Base-by-base conservation (phyloP, 75 land plant genomes). In the Sequoiadendron giganteum region DNA sequence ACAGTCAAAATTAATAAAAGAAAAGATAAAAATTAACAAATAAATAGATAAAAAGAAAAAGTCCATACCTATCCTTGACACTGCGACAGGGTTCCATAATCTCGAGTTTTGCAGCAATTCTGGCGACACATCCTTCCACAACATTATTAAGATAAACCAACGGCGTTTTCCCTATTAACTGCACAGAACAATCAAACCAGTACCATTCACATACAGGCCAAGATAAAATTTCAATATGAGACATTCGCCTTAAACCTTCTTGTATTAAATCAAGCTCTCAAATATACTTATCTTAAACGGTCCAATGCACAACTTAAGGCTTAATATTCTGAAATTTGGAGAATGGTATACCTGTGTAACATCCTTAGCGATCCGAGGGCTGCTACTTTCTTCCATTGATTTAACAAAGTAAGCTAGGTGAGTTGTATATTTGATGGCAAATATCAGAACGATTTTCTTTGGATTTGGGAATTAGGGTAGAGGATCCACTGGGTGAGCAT, bases 51-150 rank as follows among this genome's bases (percentile, higher is more conserved):
- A 28, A 0, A 42, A 42, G 43, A 42, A 42, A 42, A 42, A 3
- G 43, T 42, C 39, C 88, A 30, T 72, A 95, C 98, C 96, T 93
- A 73, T 97, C 98, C 86, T 97, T 97, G 70, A 97, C 97, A 86
- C 98, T 95, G 83, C 96, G 94, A 88, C 97, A 95, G 5, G 99
- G 99, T 90, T 97, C 97, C 94, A 97, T 97, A 86, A 91, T 90
- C 90, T 97, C 97, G 54, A 97, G 86, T 86, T 95, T 95, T 38
- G 94, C 97, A 61, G 97, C 97, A 85, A 97, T 88, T 55, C 92
- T 92, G 30, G 94, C 98, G 83, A 91, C 95, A 87, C 97, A 97
- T 0, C 97, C 98, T 28, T 94, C 93, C 40, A 88, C 93, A 5
- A 95, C 93, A 45, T 90, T 92, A 87, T 97, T 95, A 25, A 97